These are phyloP conservation scores for Triticum aestivum DNA, from an alignment of 176 grass and related monocot species.

Conservation along the genomic window DNA sequence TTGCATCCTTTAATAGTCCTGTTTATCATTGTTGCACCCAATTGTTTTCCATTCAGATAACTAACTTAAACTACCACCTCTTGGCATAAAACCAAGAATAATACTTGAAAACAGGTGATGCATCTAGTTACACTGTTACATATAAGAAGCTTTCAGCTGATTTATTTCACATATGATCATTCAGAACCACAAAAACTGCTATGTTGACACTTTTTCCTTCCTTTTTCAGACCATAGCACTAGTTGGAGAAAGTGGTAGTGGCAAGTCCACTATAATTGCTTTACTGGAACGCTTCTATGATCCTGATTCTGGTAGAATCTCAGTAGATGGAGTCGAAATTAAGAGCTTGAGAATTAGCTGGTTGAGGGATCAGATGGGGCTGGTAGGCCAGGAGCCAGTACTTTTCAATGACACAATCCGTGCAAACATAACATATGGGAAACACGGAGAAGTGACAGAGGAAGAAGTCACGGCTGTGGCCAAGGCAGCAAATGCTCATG, in stretches of 20 bases:
- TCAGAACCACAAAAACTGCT: not conserved
- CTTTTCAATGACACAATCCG: constrained; percentile 71
- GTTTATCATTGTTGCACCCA: not conserved
- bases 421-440: constrained; percentile 54
- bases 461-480: constrained; percentile 50
- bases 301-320: constrained; percentile 55
- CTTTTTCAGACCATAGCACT: constrained; percentile 63
- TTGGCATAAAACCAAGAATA: not conserved
- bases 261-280: constrained; percentile 72
- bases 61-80: not conserved
- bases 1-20: not conserved
- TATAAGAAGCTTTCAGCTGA: not conserved
- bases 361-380: constrained; percentile 59
- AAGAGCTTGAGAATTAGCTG: constrained; percentile 46
- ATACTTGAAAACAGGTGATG: not conserved
- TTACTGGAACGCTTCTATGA: constrained; percentile 75
- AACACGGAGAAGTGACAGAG: constrained; percentile 39
- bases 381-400: constrained; percentile 59
- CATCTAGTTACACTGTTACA: constrained; percentile 2
- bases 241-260: constrained; percentile 77
- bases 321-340: constrained; percentile 52
- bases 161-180: constrained; percentile 20
- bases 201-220: constrained; percentile 10
- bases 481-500: constrained; percentile 56
- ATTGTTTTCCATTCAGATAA: not conserved